Conservation (phyloP, 345 rosid genomes). For the Eucalyptus curtisii region DNA sequence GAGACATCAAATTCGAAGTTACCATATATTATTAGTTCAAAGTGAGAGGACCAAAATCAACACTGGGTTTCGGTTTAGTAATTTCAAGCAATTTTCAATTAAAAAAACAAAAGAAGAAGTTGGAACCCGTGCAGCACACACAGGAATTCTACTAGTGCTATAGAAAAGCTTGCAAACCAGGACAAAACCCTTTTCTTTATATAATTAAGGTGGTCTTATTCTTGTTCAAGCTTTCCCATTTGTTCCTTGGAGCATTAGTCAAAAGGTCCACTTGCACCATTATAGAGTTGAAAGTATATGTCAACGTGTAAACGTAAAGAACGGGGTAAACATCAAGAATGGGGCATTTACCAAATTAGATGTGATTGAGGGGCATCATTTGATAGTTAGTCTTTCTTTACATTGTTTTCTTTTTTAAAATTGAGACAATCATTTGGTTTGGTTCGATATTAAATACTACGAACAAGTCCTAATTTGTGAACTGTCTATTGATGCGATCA, state of each 20-base stretch:
- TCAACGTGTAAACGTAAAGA: background rate
- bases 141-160: background rate
- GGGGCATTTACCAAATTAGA: accelerated
- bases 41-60: background rate
- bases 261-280: background rate
- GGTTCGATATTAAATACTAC: background rate
- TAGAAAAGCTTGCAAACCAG: background rate
- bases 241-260: background rate
- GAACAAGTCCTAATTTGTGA: background rate
- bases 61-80: too few species aligned
- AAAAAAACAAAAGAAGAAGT: background rate
- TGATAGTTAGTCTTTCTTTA: background rate
- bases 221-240: background rate
- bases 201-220: background rate
- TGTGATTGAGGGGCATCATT: background rate
- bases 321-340: background rate
- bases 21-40: background rate
- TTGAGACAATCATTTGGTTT: background rate
- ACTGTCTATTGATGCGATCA: background rate
- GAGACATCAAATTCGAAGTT: too few species aligned
- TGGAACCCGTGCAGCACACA: background rate
- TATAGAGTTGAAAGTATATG: background rate
- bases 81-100: background rate
- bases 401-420: background rate
- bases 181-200: background rate